Evolutionary conservation across 148 eudicot species (phyloP), one percentile per base, ranked within the genome.

Genomic region (Amaranthus cruentus): DNA sequence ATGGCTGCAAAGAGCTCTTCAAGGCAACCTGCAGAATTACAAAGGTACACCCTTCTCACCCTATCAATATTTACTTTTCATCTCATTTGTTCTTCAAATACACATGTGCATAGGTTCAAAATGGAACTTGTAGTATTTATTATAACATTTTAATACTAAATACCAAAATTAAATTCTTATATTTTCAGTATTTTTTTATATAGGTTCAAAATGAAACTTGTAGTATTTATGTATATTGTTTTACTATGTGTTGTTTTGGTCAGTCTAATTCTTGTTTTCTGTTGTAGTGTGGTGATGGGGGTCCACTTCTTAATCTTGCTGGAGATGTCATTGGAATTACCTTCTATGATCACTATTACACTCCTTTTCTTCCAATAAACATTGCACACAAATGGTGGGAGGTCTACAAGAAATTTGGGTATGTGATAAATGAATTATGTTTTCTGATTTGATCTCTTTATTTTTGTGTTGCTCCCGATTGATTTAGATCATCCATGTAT

Each of bases 321-420:
- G 66, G 72, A 46, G 66, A 75, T 7, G 72, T 75, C 13, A 75
- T 75, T 47, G 78, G 74, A 72, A 13, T 75, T 9, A 18, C 47
- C 4, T 75, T 9, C 9, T 68, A 67, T 14, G 66, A 68, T 4
- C 11, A 60, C 9, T 0, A 3, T 47, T 55, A 9, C 14, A 55
- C 72, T 47, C 72, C 78, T 21, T 75, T 75, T 62, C 60, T 68
- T 47, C 72, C 77, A 13, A 75, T 75, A 7, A 75, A 66, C 53
- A 18, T 75, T 3, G 71, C 54, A 12, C 56, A 43, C 55, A 75
- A 75, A 47, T 75, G 65, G 65, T 75, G 77, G 77, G 62, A 66
- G 15, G 65, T 11, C 71, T 57, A 55, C 65, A 75, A 66, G 46
- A 75, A 6, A 55, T 2, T 9, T 43, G 62, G 18, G 77, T 73